Base-by-base conservation (phyloP, 805 yeast species). In the Kluyveromyces siamensis region DNA sequence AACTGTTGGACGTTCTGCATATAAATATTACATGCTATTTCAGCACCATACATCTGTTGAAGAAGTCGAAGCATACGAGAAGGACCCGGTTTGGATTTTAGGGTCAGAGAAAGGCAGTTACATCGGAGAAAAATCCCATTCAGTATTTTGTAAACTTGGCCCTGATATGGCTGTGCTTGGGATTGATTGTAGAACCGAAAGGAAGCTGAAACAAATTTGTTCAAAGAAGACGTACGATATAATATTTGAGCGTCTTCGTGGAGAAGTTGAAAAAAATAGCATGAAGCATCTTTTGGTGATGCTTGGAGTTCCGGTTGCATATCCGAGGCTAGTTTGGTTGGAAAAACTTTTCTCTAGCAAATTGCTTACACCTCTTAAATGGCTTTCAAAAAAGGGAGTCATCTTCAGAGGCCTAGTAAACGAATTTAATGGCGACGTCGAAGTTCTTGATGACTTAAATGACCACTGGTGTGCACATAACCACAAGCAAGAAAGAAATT, bases 381-480 rank as follows among this genome's bases (percentile, higher is more conserved):
- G 62, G 49, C 56, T 83, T 25, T 75, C 91, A 2, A 72, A 76
- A 48, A 76, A 74, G 49, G 88, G 89, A 2, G 66, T 85, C 39
- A 62, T 82, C 36, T 76, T 81, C 44, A 74, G 75, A 50, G 95
- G 96, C 0, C 67, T 91, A 35, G 88, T 88, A 25, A 91, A 93
- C 61, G 93, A 87, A 56, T 91, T 90, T 60, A 96, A 90, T 62
- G 97, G 97, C 1, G 80, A 84, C 39, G 81, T 91, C 6, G 98
- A 91, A 67, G 79, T 91, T 14, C 74, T 93, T 55, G 98, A 93
- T 62, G 98, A 91, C 64, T 73, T 93, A 66, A 83, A 89, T 61
- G 99, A 91, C 63, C 98, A 91, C 69, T 91, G 99, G 99, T 89
- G 97, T 65, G 83, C 96, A 3, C 75, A 75, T 50, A 77, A 83